These are phyloP conservation scores for Lomentospora prolificans DNA, from an alignment of 2,329 filamentous ascomycete species.

Conservation along the genomic window DNA sequence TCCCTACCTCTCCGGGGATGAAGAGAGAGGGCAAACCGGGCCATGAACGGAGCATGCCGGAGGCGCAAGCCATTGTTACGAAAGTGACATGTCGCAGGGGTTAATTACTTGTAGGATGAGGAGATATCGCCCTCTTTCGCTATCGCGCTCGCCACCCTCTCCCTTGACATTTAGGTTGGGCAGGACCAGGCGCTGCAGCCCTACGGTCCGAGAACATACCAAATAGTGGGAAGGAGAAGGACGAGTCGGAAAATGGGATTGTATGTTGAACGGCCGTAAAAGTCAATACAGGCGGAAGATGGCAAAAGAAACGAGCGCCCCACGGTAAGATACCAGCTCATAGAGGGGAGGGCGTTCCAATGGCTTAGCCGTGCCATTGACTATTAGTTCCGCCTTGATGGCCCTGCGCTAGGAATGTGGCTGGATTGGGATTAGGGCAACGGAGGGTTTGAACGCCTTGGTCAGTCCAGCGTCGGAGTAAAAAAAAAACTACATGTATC, in stretches of 20 bases:
- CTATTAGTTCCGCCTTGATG: not conserved
- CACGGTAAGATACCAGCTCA: not conserved
- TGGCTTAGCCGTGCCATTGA: not conserved
- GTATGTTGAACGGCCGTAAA: not conserved
- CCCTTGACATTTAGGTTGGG: not conserved
- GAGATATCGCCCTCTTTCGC: not conserved
- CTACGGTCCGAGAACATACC: not conserved
- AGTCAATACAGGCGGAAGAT: not conserved
- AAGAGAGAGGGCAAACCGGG: not conserved
- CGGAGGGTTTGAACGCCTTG: not conserved
- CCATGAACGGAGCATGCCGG: not conserved
- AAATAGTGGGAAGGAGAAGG: not conserved
- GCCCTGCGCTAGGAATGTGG: not conserved
- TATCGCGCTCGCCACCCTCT: not conserved
- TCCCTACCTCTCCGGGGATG: not conserved
- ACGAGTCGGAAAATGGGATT: too few relatives aligned
- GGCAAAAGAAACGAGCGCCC: not conserved
- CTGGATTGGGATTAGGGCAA: not conserved
- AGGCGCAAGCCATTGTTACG: not conserved
- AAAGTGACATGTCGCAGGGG: not conserved
- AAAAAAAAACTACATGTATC: too few relatives aligned
- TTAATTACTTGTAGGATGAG: not conserved
- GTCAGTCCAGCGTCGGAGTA: not conserved
- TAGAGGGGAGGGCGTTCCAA: not conserved
- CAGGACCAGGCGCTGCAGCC: not conserved